Evolutionary conservation across 192 early-diverging fungal species (phyloP).

Genomic region (Phlyctochytrium bullatum): DNA sequence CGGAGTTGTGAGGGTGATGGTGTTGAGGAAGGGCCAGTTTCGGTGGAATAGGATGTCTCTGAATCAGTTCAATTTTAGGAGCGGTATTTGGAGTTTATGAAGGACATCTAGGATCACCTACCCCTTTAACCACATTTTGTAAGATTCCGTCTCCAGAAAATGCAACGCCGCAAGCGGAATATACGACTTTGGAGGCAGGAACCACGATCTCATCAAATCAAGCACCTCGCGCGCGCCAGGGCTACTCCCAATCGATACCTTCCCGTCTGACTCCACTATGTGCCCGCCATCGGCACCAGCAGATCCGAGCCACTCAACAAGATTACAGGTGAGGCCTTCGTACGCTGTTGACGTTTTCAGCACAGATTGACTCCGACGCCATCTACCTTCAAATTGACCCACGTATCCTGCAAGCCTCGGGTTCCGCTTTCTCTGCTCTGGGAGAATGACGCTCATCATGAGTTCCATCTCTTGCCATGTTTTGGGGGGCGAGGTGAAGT

Average conservation of each 20-base stretch:
- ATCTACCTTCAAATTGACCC: slow-evolving; percentile 21
- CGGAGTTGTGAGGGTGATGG: neutral
- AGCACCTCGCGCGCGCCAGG: neutral
- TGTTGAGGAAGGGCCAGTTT: slow-evolving; percentile 6
- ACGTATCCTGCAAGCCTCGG: slow-evolving; percentile 17
- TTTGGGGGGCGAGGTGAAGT: slow-evolving; percentile 3
- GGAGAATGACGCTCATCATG: slow-evolving; percentile 12
- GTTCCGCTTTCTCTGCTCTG: slow-evolving; percentile 2
- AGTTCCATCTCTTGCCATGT: slow-evolving; percentile 37
- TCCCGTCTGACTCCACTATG: too few species aligned
- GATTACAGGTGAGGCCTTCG: slow-evolving; percentile 34
- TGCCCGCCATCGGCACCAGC: slow-evolving; percentile 13
- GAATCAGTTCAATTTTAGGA: too few species aligned
- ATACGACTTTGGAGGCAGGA: neutral
- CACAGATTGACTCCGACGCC: neutral
- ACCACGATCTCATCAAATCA: neutral
- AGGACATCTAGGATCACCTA: neutral
- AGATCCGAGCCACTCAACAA: slow-evolving; percentile 21
- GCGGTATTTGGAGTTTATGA: too few species aligned
- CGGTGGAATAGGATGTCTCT: slow-evolving; percentile 20
- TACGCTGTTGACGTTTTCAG: slow-evolving; percentile 3
- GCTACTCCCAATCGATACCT: too few species aligned
- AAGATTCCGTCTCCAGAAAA: neutral
- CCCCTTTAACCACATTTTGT: neutral
- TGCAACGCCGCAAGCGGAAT: neutral